Evolutionary conservation across 2,329 filamentous ascomycete genomes (phyloP).

Genomic region (Lachnellula hyalina): DNA sequence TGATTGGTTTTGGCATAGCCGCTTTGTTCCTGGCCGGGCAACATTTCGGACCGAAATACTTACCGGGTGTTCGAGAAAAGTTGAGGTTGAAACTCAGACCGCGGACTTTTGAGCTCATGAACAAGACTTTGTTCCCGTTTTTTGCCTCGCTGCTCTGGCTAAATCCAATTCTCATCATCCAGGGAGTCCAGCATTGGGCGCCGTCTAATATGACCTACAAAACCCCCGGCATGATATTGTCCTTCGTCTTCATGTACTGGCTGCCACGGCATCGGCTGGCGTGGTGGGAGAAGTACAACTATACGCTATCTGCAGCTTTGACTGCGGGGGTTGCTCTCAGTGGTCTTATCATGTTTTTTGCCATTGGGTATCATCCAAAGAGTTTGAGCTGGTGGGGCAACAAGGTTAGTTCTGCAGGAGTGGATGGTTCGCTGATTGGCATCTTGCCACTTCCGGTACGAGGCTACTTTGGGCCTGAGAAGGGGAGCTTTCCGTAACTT

Average conservation of each 20-base stretch:
- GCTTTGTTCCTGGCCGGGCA: constrained; percentile 33
- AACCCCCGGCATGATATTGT: constrained; percentile 38
- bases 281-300: constrained; percentile 45
- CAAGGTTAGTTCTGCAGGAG: constrained; percentile 34
- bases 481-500: constrained; percentile 11
- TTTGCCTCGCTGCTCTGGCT: constrained; percentile 38
- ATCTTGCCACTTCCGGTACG: constrained; percentile 29
- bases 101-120: constrained; percentile 31
- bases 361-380: constrained; percentile 35
- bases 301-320: constrained; percentile 39
- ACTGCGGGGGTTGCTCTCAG: constrained; percentile 39
- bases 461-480: constrained; percentile 33
- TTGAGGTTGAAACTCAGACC: constrained; percentile 30
- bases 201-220: constrained; percentile 40
- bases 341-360: constrained; percentile 41
- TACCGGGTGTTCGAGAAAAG: constrained; percentile 32
- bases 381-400: constrained; percentile 43
- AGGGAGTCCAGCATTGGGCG: constrained; percentile 41
- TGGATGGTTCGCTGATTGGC: constrained; percentile 28
- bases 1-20: constrained; percentile 35
- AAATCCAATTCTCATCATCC: constrained; percentile 38
- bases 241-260: constrained; percentile 41
- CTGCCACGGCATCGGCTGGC: constrained; percentile 35
- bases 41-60: constrained; percentile 33
- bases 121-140: constrained; percentile 35